phyloP scores from a whole-genome alignment of 2,329 filamentous ascomycete genomes.

The Daldinia sp. region DNA sequence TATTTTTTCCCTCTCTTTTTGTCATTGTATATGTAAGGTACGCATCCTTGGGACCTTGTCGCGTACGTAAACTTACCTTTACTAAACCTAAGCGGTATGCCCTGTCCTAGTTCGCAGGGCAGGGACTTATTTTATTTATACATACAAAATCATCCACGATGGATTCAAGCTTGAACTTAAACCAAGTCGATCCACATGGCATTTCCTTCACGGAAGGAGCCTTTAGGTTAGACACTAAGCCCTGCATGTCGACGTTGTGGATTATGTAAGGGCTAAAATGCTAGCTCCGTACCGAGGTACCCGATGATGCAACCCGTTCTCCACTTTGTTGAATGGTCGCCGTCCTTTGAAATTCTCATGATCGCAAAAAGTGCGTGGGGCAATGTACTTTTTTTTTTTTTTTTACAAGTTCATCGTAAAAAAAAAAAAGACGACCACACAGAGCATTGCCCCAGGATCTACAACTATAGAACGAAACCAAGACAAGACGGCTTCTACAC shows the following conservation, averaged over 20 bases:
- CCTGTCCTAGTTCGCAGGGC: neutral
- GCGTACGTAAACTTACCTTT: slow-evolving; percentile 9
- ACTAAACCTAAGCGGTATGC: neutral
- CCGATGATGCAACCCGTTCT: slow-evolving; percentile 19
- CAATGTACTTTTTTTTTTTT: neutral
- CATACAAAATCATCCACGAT: slow-evolving; percentile 24
- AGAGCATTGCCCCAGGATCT: neutral
- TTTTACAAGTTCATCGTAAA: neutral
- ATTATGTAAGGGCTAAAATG: slow-evolving; percentile 24
- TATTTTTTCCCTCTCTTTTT: neutral
- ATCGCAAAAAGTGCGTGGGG: neutral
- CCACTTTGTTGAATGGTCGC: slow-evolving; percentile 4
- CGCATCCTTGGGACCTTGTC: slow-evolving; percentile 7
- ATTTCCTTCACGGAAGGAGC: slow-evolving; percentile 39
- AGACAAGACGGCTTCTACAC: neutral
- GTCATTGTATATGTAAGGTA: neutral
- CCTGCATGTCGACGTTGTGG: slow-evolving; percentile 32
- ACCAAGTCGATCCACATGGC: slow-evolving; percentile 35
- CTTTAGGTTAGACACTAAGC: slow-evolving; percentile 43
- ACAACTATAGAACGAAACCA: neutral
- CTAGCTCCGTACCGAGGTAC: slow-evolving; percentile 9
- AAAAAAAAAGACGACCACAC: neutral
- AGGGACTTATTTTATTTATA: slow-evolving; percentile 32
- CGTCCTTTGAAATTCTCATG: neutral
- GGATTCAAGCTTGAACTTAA: slow-evolving; percentile 44